Base-by-base conservation (phyloP, 176 grass and related monocot species). In the Echinochloa phyllopogon region DNA sequence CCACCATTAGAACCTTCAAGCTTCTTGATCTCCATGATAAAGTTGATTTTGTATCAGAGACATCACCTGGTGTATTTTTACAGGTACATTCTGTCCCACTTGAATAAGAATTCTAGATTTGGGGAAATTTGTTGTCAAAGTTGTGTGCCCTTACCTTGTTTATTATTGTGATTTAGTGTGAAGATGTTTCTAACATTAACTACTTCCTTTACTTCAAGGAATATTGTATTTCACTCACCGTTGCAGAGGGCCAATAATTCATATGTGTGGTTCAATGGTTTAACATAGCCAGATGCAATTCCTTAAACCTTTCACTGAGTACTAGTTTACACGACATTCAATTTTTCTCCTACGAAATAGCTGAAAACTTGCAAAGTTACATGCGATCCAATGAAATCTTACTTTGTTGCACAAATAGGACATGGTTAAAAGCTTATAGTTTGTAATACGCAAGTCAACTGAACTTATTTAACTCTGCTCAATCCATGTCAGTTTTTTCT, bases 21-120 rank as follows among this genome's bases (percentile, higher is more conserved):
- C 87, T 85, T 85, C 79, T 89, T 87, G 59, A 90, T 92, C 82
- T 94, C 58, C 89, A 60, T 47, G 89, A 69, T 76, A 88, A 73
- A 77, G 17, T 61, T 86, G 78, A 70, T 69, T 69, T 90, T 85
- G 42, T 95, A 85, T 94, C 87, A 65, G 86, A 92, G 79, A 87
- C 55, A 65, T 98, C 91, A 62, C 87, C 93, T 79, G 96, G 96
- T 73, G 87, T 98, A 84, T 98, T 94, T 88, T 66, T 98, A 39
- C 93, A 98, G 89, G 96, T 98, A 88, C 5, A 21, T 82, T 69
- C 55, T 81, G 57, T 72, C 61, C 16, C 66, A 75, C 56, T 14
- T 86, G 57, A n/a, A 27, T 61, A 51, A 65, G 45, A 45, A 69
- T 75, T 84, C 18, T 65, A 41, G 27, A 41, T 65, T 72, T 37